Percentiles rank a stretch among this genome's conserved stretches.
Evolutionary conservation across 2,329 filamentous ascomycete genomes (phyloP).

Genomic region (Neonectria coccinea): DNA sequence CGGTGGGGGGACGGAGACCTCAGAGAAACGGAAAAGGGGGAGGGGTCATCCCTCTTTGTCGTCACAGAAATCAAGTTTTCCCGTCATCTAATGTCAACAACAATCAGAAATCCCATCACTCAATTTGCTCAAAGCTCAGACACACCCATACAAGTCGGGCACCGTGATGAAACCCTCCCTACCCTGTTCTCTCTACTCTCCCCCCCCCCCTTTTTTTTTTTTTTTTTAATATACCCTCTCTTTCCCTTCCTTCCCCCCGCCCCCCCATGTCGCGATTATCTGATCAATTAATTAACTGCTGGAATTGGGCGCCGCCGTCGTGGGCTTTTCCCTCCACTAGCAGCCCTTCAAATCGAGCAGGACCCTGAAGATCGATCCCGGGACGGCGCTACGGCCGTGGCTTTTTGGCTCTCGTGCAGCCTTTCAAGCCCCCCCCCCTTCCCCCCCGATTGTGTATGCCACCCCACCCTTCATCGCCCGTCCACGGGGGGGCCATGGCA

Average conservation of each 20-base stretch:
- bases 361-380: slow-evolving; percentile 44
- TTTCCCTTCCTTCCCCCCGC: background rate
- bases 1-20: background rate
- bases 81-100: background rate
- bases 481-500: background rate
- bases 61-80: background rate
- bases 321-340: slow-evolving; percentile 5
- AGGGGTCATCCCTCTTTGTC: background rate
- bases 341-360: slow-evolving; percentile 31
- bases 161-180: background rate
- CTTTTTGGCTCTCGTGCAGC: slow-evolving; percentile 21
- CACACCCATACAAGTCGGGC: background rate
- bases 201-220: background rate
- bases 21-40: background rate
- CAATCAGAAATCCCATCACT: background rate
- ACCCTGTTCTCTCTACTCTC: too few species aligned
- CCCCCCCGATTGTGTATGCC: too few species aligned
- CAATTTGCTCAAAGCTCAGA: background rate
- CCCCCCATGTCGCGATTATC: background rate
- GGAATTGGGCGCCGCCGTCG: background rate
- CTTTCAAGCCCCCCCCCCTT: too few species aligned
- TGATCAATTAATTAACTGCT: background rate
- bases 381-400: slow-evolving; percentile 29
- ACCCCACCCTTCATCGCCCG: background rate
- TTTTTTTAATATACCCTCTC: background rate